Evolutionary conservation across 2,329 filamentous ascomycete species (phyloP).

Genomic region (Aspergillus sp.): DNA sequence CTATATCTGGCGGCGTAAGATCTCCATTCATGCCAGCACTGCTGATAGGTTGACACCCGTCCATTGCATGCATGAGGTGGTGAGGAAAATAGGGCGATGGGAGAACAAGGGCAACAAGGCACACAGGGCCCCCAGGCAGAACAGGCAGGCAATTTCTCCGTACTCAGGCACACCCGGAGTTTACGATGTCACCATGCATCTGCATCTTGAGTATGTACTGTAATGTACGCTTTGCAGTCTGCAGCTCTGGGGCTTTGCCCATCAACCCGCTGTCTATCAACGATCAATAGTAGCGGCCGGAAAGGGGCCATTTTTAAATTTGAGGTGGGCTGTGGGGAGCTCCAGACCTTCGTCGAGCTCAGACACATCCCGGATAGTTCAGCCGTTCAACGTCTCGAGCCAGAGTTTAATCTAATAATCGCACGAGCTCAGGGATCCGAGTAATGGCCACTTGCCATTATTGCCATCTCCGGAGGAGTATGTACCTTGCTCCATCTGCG

Average conservation of each 20-base stretch:
- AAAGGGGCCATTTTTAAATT: neutral
- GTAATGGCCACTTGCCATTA: neutral
- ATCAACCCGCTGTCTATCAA: neutral
- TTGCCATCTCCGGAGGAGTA: neutral
- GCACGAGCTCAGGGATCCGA: neutral
- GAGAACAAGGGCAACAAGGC: neutral
- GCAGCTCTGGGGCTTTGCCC: neutral
- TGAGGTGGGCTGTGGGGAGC: conserved; percentile 1
- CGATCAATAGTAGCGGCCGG: neutral
- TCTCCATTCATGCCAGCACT: neutral
- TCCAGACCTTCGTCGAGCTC: neutral
- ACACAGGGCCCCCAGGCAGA: neutral
- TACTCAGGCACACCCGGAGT: neutral
- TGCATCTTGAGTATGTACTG: neutral
- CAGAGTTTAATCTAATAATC: neutral
- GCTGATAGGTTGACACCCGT: conserved; percentile 1
- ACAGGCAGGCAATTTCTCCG: neutral
- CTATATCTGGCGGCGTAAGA: conserved; percentile 8
- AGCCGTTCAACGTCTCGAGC: neutral
- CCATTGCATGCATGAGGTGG: neutral
- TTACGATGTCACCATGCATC: neutral
- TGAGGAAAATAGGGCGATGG: neutral
- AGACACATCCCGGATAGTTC: neutral
- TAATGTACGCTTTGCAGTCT: neutral
- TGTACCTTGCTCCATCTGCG: neutral